Evolutionary conservation across 768 basidiomycete genomes (phyloP).

Genomic region (Tulasnella sp.): DNA sequence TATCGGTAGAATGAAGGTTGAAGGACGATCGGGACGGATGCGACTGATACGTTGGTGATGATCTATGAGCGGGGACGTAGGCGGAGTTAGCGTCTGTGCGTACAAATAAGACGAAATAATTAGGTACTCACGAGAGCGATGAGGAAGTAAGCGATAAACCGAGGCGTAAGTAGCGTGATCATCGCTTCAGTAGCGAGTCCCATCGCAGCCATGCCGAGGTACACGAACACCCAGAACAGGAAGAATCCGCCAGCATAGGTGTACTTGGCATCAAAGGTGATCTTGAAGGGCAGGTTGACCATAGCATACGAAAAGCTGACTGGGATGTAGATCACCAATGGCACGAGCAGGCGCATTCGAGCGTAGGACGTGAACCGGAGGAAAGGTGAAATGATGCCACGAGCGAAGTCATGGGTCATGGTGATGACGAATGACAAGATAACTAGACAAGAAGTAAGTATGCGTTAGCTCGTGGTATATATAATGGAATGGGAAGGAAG

Average conservation of each 20-base stretch:
- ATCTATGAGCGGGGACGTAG: conserved; percentile 34
- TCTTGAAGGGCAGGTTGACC: conserved; percentile 38
- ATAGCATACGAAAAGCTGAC: conserved; percentile 39
- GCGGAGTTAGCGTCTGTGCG: conserved; percentile 24
- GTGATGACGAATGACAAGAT: conserved; percentile 20
- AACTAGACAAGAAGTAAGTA: not conserved
- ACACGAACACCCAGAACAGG: conserved; percentile 33
- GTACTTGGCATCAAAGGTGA: conserved; percentile 37
- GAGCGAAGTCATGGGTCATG: conserved; percentile 30
- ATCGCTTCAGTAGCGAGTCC: conserved; percentile 32
- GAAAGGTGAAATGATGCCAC: conserved; percentile 33
- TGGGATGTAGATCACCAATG: conserved; percentile 33
- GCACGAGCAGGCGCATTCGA: conserved; percentile 32
- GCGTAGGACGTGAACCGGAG: conserved; percentile 34
- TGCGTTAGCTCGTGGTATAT: not conserved
- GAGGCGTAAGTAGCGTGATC: conserved; percentile 32
- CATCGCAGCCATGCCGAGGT: conserved; percentile 30
- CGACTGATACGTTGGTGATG: conserved; percentile 41
- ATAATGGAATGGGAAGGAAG: conserved; percentile 13
- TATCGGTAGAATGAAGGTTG: conserved; percentile 38
- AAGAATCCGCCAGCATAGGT: conserved; percentile 31
- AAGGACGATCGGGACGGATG: conserved; percentile 47
- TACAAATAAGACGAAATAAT: not conserved
- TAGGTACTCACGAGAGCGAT: conserved; percentile 22
- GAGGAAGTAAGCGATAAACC: conserved; percentile 33